A percentile compares a stretch with the other conserved stretches of the same genome.
phyloP scores from a whole-genome alignment of 192 early-diverging fungal species.

The Coemansia sp. region DNA sequence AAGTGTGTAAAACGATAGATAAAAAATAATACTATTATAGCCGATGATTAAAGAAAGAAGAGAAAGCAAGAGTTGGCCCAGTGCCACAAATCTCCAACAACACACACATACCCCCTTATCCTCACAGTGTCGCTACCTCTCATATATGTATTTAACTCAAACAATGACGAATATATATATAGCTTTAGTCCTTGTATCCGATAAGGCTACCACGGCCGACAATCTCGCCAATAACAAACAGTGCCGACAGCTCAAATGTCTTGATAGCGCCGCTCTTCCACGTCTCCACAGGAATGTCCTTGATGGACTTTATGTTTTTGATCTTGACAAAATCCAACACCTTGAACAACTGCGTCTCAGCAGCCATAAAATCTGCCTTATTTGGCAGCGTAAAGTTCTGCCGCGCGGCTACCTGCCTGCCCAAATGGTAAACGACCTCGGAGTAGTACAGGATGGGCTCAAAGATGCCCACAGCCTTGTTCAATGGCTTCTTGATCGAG shows the following conservation, averaged over 20 bases:
- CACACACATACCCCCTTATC: not conserved
- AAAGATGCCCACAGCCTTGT: constrained; percentile 46
- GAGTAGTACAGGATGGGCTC: constrained; percentile 54
- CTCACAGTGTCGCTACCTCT: not conserved
- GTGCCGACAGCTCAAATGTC: constrained; percentile 53
- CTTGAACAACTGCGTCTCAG: constrained; percentile 57
- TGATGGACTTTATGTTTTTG: constrained; percentile 50
- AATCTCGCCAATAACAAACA: constrained; percentile 51
- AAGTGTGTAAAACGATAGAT: not conserved
- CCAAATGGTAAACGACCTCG: constrained; percentile 50
- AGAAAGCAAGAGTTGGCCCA: not conserved
- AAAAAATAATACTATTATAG: not conserved
- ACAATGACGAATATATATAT: not conserved
- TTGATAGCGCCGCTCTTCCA: constrained; percentile 54
- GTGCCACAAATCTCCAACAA: not conserved
- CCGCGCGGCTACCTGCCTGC: constrained; percentile 45
- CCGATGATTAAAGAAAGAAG: no score
- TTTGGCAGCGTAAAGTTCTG: constrained; percentile 51
- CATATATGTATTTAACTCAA: not conserved
- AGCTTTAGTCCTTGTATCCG: constrained; percentile 48
- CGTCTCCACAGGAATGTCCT: constrained; percentile 43
- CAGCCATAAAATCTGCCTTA: constrained; percentile 49
- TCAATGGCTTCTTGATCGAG: constrained; percentile 41
- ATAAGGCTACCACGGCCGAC: constrained; percentile 51
- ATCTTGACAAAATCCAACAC: constrained; percentile 43